A percentile compares a stretch with the other conserved stretches of the same genome.
Conservation (phyloP, 805 yeast species). For the Ogataea paraovalis region DNA sequence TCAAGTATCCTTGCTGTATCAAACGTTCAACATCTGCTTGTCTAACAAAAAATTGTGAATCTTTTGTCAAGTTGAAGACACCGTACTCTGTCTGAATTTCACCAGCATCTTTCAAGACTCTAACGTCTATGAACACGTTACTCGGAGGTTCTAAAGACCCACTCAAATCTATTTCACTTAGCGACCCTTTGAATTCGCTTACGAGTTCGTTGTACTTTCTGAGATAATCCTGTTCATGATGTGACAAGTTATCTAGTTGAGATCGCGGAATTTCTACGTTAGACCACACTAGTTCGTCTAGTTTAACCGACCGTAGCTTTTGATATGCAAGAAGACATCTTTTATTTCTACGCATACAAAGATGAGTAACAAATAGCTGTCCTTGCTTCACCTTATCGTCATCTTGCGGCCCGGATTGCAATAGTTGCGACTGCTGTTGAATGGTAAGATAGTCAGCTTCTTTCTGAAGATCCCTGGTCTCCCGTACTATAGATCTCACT, state of each 20-base stretch:
- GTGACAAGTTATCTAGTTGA: conserved; percentile 53
- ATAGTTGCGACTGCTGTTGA: conserved; percentile 15
- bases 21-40: conserved; percentile 91
- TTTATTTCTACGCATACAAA: conserved; percentile 84
- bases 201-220: conserved; percentile 67
- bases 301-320: conserved; percentile 58
- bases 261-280: conserved; percentile 46
- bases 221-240: conserved; percentile 75
- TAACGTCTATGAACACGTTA: conserved; percentile 87
- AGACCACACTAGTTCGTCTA: conserved; percentile 71
- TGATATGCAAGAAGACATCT: conserved; percentile 86
- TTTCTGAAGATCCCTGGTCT: conserved; percentile 58
- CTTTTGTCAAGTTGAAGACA: conserved; percentile 86
- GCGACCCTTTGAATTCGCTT: conserved; percentile 70
- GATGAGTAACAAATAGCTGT: conserved; percentile 63
- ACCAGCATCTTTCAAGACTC: conserved; percentile 92
- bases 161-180: conserved; percentile 79
- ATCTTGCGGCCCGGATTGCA: conserved; percentile 15
- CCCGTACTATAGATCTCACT: conserved; percentile 66
- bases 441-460: conserved; percentile 47
- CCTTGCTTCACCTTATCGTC: conserved; percentile 51
- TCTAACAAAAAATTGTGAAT: conserved; percentile 91
- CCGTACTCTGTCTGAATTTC: conserved; percentile 98
- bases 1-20: conserved; percentile 90
- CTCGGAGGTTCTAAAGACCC: conserved; percentile 90